These are phyloP conservation scores for Gossypium longicalyx DNA, from an alignment of 345 rosid genomes.

Conservation along the genomic window DNA sequence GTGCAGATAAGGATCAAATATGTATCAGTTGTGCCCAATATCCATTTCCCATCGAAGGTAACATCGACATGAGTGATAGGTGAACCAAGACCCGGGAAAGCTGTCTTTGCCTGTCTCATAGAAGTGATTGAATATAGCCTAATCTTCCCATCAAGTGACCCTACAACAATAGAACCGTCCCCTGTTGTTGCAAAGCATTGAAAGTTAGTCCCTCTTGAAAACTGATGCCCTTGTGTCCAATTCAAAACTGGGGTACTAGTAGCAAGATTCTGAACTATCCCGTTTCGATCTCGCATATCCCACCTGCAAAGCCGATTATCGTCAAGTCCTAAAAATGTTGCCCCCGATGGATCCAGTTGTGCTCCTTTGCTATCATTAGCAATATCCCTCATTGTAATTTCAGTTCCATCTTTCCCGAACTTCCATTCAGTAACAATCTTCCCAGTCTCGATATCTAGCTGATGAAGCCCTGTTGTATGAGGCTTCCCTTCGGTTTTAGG, in stretches of 20 bases:
- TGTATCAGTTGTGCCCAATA: slow-evolving; percentile 91
- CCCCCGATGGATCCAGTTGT: slow-evolving; percentile 92
- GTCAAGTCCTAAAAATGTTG: slow-evolving; percentile 91
- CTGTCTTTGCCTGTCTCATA: slow-evolving; percentile 97
- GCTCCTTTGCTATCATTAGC: slow-evolving; percentile 88
- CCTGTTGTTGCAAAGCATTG: slow-evolving; percentile 99
- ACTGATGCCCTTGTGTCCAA: slow-evolving; percentile 97
- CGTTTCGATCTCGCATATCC: slow-evolving; percentile 96
- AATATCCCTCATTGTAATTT: slow-evolving; percentile 91
- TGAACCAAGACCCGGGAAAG: slow-evolving; percentile 97
- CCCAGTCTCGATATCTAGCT: slow-evolving; percentile 94
- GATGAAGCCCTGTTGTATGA: slow-evolving; percentile 78
- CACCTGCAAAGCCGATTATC: slow-evolving; percentile 95
- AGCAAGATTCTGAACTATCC: slow-evolving; percentile 89
- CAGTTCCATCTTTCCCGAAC: slow-evolving; percentile 94
- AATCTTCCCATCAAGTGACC: slow-evolving; percentile 96
- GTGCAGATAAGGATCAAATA: slow-evolving; percentile 87
- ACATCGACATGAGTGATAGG: slow-evolving; percentile 96
- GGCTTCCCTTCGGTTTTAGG: slow-evolving; percentile 64
- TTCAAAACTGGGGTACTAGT: slow-evolving; percentile 67
- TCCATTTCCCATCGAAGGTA: slow-evolving; percentile 98
- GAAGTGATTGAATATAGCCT: slow-evolving; percentile 78
- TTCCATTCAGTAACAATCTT: slow-evolving; percentile 87
- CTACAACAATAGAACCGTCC: slow-evolving; percentile 96
- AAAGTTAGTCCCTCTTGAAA: slow-evolving; percentile 96